These are phyloP conservation scores for Pyrenochaeta sp. DNA, from an alignment of 2,329 filamentous ascomycete species.

Conservation along the genomic window DNA sequence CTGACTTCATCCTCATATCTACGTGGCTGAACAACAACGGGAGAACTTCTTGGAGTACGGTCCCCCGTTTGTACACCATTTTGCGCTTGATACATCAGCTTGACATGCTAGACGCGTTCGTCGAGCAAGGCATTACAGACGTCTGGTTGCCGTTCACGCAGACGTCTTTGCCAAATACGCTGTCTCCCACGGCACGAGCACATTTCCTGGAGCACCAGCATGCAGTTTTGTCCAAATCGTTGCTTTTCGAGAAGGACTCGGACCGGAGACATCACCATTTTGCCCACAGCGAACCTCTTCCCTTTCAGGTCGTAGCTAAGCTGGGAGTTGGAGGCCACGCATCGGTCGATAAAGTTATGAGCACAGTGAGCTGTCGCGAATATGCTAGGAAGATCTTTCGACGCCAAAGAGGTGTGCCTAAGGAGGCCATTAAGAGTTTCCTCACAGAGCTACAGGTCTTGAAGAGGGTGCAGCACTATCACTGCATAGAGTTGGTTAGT, in stretches of 20 bases:
- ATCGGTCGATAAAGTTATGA: conserved; percentile 13
- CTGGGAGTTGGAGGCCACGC: conserved; percentile 10
- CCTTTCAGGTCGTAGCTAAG: conserved; percentile 11
- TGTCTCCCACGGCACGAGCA: conserved; percentile 7
- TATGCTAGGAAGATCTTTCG: conserved; percentile 9
- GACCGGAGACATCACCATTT: conserved; percentile 9
- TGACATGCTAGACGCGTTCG: conserved; percentile 8
- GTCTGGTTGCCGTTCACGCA: conserved; percentile 19
- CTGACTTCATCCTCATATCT: conserved; percentile 9
- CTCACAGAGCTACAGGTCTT: conserved; percentile 7
- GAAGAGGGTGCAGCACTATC: conserved; percentile 14
- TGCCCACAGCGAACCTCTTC: conserved; percentile 4
- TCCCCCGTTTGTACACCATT: conserved; percentile 17
- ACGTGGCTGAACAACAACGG: conserved; percentile 12
- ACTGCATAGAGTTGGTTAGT: conserved; percentile 10
- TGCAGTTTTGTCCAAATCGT: conserved; percentile 12
- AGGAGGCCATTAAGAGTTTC: conserved; percentile 14
- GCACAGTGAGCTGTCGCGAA: conserved; percentile 2
- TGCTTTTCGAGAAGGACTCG: conserved; percentile 12
- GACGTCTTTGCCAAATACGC: conserved; percentile 8
- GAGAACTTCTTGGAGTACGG: conserved; percentile 7
- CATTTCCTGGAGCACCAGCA: conserved; percentile 11
- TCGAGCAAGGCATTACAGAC: conserved; percentile 15
- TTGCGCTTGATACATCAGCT: conserved; percentile 12
- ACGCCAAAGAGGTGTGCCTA: conserved; percentile 3